Base-by-base conservation (phyloP, 2,329 filamentous ascomycete genomes). In the Immersiporthe knoxdaviesiana region DNA sequence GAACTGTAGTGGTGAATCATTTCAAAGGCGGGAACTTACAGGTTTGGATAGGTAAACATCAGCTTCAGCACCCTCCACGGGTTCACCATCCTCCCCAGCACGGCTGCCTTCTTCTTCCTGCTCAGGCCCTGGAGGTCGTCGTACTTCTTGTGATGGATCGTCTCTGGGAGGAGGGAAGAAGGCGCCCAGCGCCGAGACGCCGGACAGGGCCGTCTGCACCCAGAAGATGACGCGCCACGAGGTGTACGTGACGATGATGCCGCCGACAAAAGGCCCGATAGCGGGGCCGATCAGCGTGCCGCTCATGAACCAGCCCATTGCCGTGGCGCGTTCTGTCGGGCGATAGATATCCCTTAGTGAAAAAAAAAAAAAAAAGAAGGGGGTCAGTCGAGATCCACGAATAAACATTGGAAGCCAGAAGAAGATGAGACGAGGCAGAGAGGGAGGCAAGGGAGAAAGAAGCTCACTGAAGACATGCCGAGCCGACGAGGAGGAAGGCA, bases 161-260 rank as follows among this genome's bases (percentile, higher is more conserved):
- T 92, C 75, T 92, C 91, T 0, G 90, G 90, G 27, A 92, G 83
- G 41, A 91, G 80, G n/a, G 70, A 89, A 84, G 64, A 87, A 79
- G 37, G 89, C 83, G 2, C 88, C 80, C 0, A 87, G n/a, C 0
- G 84, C 81, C 1, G 87, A 87, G 0, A 84, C 77, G 2, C 84
- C 89, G 0, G 86, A 85, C 1, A 92, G 81, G 0, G 85, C 90
- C 0, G 87, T 84, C 73, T 92, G 89, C 1, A 92, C 81, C 87
- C 89, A 92, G 79, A 92, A 92, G 70, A 92, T 90, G 58, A 86
- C 85, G 39, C 89, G 81, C 91, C 90, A 92, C 24, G 82, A 84
- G 5, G 83, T 80, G 77, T 86, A 92, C 0, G 89, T 92, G 35
- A 92, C 88, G 65, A 92, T 90, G 35, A 92, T 88, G 37, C 90